Evolutionary conservation across 331 rosid species (phyloP), one percentile per base, ranked within the genome.

Genomic region (Erythrophleum ivorense): DNA sequence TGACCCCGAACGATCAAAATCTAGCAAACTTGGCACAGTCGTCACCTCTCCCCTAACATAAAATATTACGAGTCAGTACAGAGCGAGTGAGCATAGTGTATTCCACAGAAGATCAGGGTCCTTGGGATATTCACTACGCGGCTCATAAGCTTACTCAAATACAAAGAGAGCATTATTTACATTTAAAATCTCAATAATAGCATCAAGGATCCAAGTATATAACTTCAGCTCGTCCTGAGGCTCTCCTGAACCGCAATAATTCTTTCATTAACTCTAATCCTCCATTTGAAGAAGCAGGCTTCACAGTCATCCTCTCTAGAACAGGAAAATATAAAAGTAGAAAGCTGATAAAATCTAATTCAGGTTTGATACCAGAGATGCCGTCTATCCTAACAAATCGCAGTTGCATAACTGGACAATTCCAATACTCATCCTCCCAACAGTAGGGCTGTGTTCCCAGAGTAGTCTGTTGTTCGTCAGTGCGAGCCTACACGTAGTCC

Each of bases 221-320:
- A 60, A 91, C 82, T 81, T 91, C 91, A 75, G 92, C 91, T 69
- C 63, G 81, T 63, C 13, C 81, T 2, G 97, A 92, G 62, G 85
- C 78, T 77, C 95, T 87, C 81, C 84, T 71, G 41, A 82, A 89
- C 79, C 86, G 87, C 80, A 89, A 38, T 46, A 89, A 66, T 73
- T 91, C 82, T 83, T 87, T 88, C 62, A 77, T 57, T 59, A 89
- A 65, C 54, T 78, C 88, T 18, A n/a, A 60, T 64, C 69, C 85
- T 9, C 48, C 83, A 16, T 58, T 31, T 41, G 41, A 70, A 46
- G 48, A 31, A 79, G 54, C 62, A 67, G 90, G 89, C 81, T 73
- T 80, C 82, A 90, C 81, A 53, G 71, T 77, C 93, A 90, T 82
- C 85, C 58, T 87, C 85, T 88, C 87, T 11, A 92, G 90, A 67